Evolutionary conservation across 352 stramenopile species (phyloP), one percentile per base, ranked within the genome.

Genomic region (Phytophthora foliorum): DNA sequence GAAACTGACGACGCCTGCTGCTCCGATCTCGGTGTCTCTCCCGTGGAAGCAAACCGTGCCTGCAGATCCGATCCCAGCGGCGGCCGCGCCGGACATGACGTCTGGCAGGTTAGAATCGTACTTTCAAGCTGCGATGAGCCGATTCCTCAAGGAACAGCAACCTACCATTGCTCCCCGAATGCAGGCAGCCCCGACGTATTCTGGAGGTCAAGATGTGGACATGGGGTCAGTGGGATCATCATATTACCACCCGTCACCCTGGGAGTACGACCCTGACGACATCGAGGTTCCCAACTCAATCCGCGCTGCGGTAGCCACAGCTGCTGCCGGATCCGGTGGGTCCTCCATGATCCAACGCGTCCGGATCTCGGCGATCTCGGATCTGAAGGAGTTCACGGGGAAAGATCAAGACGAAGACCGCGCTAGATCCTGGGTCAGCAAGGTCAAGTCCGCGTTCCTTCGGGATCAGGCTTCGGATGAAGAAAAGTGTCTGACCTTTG

Each of bases 381-480:
- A 63, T 10, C 21, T 63, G 29, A 63, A 63, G 21, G 44, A 54
- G 21, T 63, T 56, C 22, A 39, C 21, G 0, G 56, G 44, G 0
- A 54, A 56, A 17, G 56, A 56, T 29, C 17, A 16, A 0, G 44
- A 49, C 31, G 56, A 63, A 31, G 44, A 63, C 11, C 19, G 34
- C 6, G 42, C 56, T 14, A 8, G 42, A 45, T 17, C 55, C 2
- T 62, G 54, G 41, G 19, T 62, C 17, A 19, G n/a, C 16, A 62
- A 53, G 6, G 39, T 53, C 1, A 51, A 59, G 38, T 59, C 52
- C 4, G 27, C 57, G 1, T 55, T 56, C 29, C 9, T 25, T 3
- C 32, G 57, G 16, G 57, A 64, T 27, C 44, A 56, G 42, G 44
- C 44, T 0, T 17, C 27, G 0, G 42, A 55, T n/a, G 42, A 25